Evolutionary conservation across 2,329 filamentous ascomycete genomes (phyloP).

Genomic region (Diplodia sapinea): DNA sequence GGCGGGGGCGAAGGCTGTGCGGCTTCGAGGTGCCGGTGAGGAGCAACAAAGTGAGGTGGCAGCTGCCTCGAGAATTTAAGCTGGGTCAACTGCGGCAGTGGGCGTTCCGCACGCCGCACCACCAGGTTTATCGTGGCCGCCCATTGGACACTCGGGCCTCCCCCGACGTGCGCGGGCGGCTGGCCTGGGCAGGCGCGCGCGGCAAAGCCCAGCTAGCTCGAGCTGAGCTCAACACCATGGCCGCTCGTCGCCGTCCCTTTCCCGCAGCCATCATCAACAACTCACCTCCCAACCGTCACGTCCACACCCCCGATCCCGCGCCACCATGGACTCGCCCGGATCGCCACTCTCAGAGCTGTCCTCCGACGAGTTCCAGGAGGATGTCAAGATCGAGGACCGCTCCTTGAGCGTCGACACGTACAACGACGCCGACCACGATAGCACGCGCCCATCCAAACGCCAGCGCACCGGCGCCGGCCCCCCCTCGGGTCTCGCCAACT

Average conservation of each 20-base stretch:
- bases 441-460: constrained; percentile 45
- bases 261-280: constrained; percentile 20
- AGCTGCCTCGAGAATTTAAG: constrained; percentile 17
- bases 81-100: constrained; percentile 12
- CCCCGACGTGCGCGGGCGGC: constrained; percentile 5
- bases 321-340: constrained; percentile 59
- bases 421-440: constrained; percentile 43
- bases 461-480: constrained; percentile 43
- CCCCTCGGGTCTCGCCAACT: constrained; percentile 26
- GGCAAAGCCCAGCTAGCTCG: constrained; percentile 14
- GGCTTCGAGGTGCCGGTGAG: not conserved
- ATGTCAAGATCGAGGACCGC: constrained; percentile 55
- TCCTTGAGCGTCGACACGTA: constrained; percentile 54
- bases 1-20: not conserved
- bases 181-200: constrained; percentile 18
- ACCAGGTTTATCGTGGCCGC: constrained; percentile 8
- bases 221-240: constrained; percentile 28
- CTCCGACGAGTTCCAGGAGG: constrained; percentile 67
- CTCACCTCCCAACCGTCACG: constrained; percentile 10
- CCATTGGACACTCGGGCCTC: not conserved
- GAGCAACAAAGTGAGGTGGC: not conserved
- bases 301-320: constrained; percentile 5
- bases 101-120: constrained; percentile 8
- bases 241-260: constrained; percentile 21
- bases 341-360: constrained; percentile 70